A percentile compares a stretch with the other conserved stretches of the same genome.
These are phyloP conservation scores for Umbilicaria muhlenbergii DNA, from an alignment of 495 filamentous ascomycete genomes.

Conservation along the genomic window DNA sequence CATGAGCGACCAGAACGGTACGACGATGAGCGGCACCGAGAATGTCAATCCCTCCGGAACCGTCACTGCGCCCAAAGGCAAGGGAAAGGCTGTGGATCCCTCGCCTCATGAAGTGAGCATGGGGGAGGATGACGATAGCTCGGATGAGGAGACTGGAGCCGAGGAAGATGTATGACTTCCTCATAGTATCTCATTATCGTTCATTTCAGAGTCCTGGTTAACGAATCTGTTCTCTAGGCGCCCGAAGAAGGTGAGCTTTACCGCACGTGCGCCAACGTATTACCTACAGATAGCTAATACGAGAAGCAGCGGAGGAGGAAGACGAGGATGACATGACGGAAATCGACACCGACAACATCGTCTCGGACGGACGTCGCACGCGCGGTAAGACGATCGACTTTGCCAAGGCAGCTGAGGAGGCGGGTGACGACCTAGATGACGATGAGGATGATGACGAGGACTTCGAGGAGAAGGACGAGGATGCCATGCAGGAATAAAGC, in stretches of 20 bases:
- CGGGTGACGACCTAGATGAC: conserved; percentile 49
- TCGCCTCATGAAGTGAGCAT: conserved; percentile 42
- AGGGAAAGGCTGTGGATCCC: conserved; percentile 39
- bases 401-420: conserved; percentile 54
- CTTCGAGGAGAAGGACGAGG: conserved; percentile 24
- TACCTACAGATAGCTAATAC: conserved; percentile 4
- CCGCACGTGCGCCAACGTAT: background rate
- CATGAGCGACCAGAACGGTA: too few relatives aligned
- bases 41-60: conserved; percentile 17
- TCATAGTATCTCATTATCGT: background rate
- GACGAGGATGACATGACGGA: conserved; percentile 75
- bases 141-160: conserved; percentile 45
- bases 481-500: conserved; percentile 29
- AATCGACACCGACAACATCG: conserved; percentile 80
- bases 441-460: conserved; percentile 67
- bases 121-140: conserved; percentile 53
- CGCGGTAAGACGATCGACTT: conserved; percentile 73
- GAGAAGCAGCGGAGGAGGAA: conserved; percentile 22
- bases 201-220: conserved; percentile 19
- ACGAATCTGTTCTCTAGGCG: conserved; percentile 13
- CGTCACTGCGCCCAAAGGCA: conserved; percentile 32
- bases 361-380: conserved; percentile 62
- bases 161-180: conserved; percentile 39
- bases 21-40: too few relatives aligned
- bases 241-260: conserved; percentile 5